phyloP scores from a whole-genome alignment of 73 alveolate species.

The Durusdinium trenchii region DNA sequence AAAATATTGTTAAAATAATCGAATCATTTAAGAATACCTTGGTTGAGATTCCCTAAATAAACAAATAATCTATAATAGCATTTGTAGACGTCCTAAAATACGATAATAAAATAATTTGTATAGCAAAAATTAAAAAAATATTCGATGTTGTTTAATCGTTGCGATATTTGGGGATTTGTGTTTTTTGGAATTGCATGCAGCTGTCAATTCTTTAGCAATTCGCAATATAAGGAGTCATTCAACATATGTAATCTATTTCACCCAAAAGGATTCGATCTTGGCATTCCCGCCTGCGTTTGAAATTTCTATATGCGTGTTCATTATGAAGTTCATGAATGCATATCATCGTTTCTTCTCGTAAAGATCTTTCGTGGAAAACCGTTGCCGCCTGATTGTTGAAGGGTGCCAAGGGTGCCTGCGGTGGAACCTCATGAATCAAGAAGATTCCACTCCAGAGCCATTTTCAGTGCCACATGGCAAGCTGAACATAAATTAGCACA shows the following conservation, averaged over 20 bases:
- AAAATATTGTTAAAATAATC: not conserved
- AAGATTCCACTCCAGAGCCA: not conserved
- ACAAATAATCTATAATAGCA: too few species aligned
- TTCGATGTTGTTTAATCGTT: not conserved
- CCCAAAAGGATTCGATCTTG: slow-evolving; percentile 42
- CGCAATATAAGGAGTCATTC: not conserved
- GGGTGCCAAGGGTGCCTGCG: not conserved
- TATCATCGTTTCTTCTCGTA: not conserved
- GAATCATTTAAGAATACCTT: not conserved
- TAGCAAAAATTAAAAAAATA: not conserved
- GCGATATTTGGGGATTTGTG: not conserved
- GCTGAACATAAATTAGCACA: not conserved
- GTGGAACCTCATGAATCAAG: not conserved
- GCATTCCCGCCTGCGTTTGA: slow-evolving; percentile 5
- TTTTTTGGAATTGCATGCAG: not conserved
- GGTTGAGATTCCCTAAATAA: too few species aligned
- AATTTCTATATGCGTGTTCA: not conserved
- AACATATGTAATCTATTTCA: not conserved
- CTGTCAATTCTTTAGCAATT: not conserved
- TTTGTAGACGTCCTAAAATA: too few species aligned
- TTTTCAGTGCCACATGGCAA: not conserved
- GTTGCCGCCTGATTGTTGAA: not conserved
- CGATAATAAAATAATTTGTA: not conserved
- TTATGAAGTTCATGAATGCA: too few species aligned
- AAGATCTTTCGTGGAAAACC: not conserved